Evolutionary conservation across 2,329 filamentous ascomycete genomes (phyloP).

Genomic region (Alternaria ventricosa): DNA sequence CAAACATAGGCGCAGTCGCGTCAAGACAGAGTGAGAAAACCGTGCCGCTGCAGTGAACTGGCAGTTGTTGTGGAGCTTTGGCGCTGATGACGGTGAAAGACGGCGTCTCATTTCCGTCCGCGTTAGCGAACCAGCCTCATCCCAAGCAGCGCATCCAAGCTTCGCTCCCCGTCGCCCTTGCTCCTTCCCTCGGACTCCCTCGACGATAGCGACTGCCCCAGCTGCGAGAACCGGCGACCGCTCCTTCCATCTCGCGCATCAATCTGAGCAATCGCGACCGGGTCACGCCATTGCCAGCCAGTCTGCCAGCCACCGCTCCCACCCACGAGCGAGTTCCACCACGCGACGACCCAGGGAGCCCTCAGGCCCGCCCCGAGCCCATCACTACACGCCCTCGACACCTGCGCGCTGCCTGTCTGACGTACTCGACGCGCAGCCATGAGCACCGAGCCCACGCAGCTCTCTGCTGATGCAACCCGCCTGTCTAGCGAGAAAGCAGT

Average conservation of each 20-base stretch:
- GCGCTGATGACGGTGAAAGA: conserved; percentile 37
- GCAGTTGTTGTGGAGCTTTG: conserved; percentile 27
- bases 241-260: conserved; percentile 37
- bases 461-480: conserved; percentile 34
- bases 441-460: conserved; percentile 43
- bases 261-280: conserved; percentile 29
- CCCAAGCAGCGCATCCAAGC: conserved; percentile 38
- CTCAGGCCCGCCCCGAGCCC: conserved; percentile 15
- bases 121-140: conserved; percentile 47
- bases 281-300: conserved; percentile 17
- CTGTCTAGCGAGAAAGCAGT: conserved; percentile 39
- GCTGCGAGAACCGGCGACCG: conserved; percentile 33
- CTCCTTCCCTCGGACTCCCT: conserved; percentile 29
- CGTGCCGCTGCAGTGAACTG: conserved; percentile 14
- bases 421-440: conserved; percentile 39
- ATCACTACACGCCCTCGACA: conserved; percentile 15
- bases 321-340: conserved; percentile 19
- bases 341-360: conserved; percentile 15
- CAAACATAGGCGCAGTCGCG: conserved; percentile 17
- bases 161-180: conserved; percentile 24
- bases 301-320: conserved; percentile 19
- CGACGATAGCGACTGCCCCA: conserved; percentile 23
- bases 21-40: conserved; percentile 1
- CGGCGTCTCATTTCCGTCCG: conserved; percentile 47
- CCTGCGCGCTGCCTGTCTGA: conserved; percentile 21